Percentiles rank a stretch among this genome's conserved stretches.
Conservation (phyloP, 78 protist species). For the Planoprotostelium fungivorum region DNA sequence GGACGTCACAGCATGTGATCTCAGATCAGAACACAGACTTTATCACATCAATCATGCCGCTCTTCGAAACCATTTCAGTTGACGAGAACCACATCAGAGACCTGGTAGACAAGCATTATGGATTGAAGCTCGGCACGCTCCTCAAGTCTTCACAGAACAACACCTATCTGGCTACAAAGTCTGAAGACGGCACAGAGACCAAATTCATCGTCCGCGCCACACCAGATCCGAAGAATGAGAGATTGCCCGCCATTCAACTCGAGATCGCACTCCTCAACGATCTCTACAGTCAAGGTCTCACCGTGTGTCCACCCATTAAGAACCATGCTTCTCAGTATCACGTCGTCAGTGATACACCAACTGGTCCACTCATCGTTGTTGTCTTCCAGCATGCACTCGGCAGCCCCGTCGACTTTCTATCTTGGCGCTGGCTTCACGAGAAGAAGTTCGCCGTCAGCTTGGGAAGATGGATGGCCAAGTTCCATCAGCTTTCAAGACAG, state of each 20-base stretch:
- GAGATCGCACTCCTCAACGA: constrained; percentile 26
- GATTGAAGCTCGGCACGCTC: constrained; percentile 24
- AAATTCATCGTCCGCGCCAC: constrained; percentile 28
- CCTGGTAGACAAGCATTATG: constrained; percentile 22
- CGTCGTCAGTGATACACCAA: not conserved
- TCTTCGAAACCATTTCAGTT: constrained; percentile 46
- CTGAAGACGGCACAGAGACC: constrained; percentile 7
- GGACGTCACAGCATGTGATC: no score
- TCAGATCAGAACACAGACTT: no score
- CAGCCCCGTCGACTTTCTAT: constrained; percentile 27
- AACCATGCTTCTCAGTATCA: not conserved
- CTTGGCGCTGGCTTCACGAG: constrained; percentile 38
- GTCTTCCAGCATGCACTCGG: constrained; percentile 48
- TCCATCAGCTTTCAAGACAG: constrained; percentile 23
- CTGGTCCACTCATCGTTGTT: constrained; percentile 1
- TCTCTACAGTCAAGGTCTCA: constrained; percentile 18
- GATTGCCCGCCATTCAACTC: constrained; percentile 9
- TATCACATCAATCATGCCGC: constrained; percentile 36
- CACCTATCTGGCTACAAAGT: constrained; percentile 15
- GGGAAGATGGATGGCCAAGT: constrained; percentile 49
- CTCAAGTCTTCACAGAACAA: constrained; percentile 62
- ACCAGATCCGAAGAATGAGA: constrained; percentile 39
- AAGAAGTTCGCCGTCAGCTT: constrained; percentile 26
- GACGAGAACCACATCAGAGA: constrained; percentile 24
- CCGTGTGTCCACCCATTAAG: constrained; percentile 19